These are phyloP conservation scores for Inga oerstediana DNA, from an alignment of 306 rosid genomes.

Conservation along the genomic window DNA sequence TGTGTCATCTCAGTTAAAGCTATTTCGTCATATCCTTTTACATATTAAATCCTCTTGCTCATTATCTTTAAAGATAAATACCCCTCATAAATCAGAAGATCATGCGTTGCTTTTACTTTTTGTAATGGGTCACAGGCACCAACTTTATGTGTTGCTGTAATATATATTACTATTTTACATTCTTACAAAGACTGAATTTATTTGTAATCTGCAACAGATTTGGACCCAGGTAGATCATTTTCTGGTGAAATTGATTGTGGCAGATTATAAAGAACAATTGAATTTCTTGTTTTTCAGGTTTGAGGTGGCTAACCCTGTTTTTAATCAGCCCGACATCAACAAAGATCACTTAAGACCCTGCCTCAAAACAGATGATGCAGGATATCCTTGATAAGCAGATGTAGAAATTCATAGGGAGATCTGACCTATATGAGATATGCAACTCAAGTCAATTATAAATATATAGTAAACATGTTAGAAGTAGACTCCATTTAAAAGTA, in stretches of 20 bases:
- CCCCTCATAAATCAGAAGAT: background rate
- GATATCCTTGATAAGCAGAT: slow-evolving; percentile 53
- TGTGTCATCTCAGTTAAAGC: background rate
- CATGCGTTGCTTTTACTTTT: background rate
- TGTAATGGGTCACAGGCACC: background rate
- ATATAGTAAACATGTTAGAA: background rate
- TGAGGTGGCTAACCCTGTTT: slow-evolving; percentile 71
- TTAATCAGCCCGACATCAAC: slow-evolving; percentile 66
- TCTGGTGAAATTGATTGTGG: slow-evolving; percentile 24
- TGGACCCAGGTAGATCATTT: slow-evolving; percentile 12
- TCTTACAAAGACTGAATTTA: slow-evolving; percentile 11
- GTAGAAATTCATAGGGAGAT: slow-evolving; percentile 7
- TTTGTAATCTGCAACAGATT: slow-evolving; percentile 25
- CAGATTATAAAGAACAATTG: background rate
- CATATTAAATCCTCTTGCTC: background rate
- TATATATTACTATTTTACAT: background rate
- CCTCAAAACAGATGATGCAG: slow-evolving; percentile 84
- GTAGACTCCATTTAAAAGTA: background rate
- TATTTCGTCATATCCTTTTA: slow-evolving; percentile 3
- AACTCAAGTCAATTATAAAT: background rate
- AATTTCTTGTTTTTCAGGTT: slow-evolving; percentile 49
- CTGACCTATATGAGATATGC: background rate
- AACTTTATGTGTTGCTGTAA: background rate
- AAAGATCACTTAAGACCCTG: slow-evolving; percentile 82
- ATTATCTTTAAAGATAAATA: background rate